Percentiles rank a stretch among this genome's conserved stretches.
Evolutionary conservation across 2,329 filamentous ascomycete genomes (phyloP).

Genomic region (Periconia sp.): DNA sequence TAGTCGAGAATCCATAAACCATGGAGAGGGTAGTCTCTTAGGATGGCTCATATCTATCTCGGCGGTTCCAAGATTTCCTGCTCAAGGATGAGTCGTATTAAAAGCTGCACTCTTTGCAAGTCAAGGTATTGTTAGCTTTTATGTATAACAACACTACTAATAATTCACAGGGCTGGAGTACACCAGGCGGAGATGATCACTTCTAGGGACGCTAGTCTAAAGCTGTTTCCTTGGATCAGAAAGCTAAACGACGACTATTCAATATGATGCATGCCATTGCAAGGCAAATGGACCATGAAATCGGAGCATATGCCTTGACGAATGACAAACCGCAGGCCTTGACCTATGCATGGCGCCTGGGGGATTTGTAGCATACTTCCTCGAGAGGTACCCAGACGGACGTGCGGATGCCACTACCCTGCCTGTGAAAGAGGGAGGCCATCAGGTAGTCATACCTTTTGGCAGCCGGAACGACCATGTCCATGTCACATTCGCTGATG

Average conservation of each 20-base stretch:
- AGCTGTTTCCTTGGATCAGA: slow-evolving; percentile 15
- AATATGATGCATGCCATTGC: slow-evolving; percentile 13
- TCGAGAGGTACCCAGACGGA: slow-evolving; percentile 43
- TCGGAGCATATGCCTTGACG: not conserved
- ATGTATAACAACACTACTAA: not conserved
- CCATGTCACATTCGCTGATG: slow-evolving; percentile 44
- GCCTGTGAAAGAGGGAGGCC: slow-evolving; percentile 47
- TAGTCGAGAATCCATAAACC: too few relatives aligned
- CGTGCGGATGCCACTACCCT: slow-evolving; percentile 50
- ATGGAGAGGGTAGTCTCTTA: too few relatives aligned
- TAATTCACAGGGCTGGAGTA: slow-evolving; percentile 22
- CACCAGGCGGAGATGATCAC: slow-evolving; percentile 15
- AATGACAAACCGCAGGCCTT: slow-evolving; percentile 43
- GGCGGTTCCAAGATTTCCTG: slow-evolving; percentile 1
- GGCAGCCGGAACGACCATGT: slow-evolving; percentile 9
- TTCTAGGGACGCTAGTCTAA: slow-evolving; percentile 22
- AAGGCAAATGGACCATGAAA: not conserved
- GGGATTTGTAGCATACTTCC: slow-evolving; percentile 51
- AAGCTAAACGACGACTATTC: slow-evolving; percentile 12
- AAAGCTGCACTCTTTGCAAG: slow-evolving; percentile 4
- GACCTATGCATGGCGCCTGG: slow-evolving; percentile 63
- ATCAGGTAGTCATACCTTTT: slow-evolving; percentile 40
- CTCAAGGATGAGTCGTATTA: not conserved
- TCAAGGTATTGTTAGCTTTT: not conserved
- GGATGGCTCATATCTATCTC: too few relatives aligned